Base-by-base conservation (phyloP, 2,329 filamentous ascomycete genomes). In the Cylindrodendrum hubeiense region DNA sequence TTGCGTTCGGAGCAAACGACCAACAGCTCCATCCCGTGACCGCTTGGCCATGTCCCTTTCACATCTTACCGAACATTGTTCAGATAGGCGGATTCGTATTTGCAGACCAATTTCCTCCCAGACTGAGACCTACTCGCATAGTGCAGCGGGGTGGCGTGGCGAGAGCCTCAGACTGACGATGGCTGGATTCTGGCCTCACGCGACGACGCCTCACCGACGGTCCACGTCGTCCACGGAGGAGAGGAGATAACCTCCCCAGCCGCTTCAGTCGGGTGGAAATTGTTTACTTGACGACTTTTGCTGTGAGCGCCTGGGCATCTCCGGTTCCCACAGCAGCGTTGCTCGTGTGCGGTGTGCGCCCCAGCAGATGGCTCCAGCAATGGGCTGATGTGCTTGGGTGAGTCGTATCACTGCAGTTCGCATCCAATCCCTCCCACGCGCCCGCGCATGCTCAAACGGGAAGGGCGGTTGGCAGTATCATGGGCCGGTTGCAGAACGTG, bases 311-410 rank as follows among this genome's bases (percentile, higher is more conserved):
- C 15, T 50, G 24, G 51, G 41, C 22, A 17, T 49, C 17, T 9
- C 43, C 59, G 64, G 52, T 69, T 70, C 59, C 51, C 39, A 37
- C 37, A 52, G 60, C 53, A 68, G 51, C 47, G 37, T 30, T 60
- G 26, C n/a, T 30, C 37, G 28, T 63, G 37, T 63, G 52, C 50
- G 60, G 63, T 66, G 52, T 57, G 30, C 24, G n/a, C 28, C 19
- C 47, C 43, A 30, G 26, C 47, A 49, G 30, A 71, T 73, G 68
- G 68, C 63, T 66, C 64, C 61, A 68, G 56, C 9, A 46, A 60
- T 73, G 69, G 68, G 12, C 61, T 69, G 71, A 73, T 69, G 56
- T 41, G n/a, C 22, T 52, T 47, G 15, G 39, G 39, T 62, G 46
- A 53, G 37, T 72, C 71, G 71, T 73, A 67, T 62, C 65, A 73